Evolutionary conservation across 441 rosid genomes (phyloP), one percentile per base, ranked within the genome.

Genomic region (Brassica hybrid): DNA sequence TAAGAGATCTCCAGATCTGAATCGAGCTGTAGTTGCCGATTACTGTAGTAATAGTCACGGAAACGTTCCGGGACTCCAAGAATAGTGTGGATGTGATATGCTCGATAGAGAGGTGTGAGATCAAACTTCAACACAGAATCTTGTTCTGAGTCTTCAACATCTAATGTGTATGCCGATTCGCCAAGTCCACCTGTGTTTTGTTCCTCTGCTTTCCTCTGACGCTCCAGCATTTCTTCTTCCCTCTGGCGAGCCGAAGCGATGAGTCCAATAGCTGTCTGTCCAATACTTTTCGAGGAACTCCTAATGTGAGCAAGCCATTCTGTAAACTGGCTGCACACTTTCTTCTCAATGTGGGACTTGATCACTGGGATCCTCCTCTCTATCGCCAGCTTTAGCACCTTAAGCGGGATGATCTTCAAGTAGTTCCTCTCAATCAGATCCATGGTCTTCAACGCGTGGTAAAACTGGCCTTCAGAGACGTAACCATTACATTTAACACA

Each of bases 261-360:
- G 76, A 72, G 88, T 43, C 96, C 98, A 56, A 95, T 95, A 43
- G 99, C 99, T n/a, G 89, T 88, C 83, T 95, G 99, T 58, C 99
- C 99, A 63, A 95, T 93, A 84, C 73, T 74, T 79, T 89, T 95
- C 0, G 99, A 88, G 60, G 96, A 95, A 77, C 97, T 88, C 81
- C 99, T 84, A 6, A 91, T 82, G 36, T 89, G 91, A 76, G 87
- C 94, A 10, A 95, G 86, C 99, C 99, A 95, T 80, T 93, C 98
- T 21, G 89, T 95, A 71, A 95, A 89, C 45, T 90, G 94, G 74
- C 91, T 89, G 54, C 85, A 85, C 30, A 93, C 93, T 72, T 86
- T 89, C 85, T 95, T 95, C 90, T 95, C 95, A 7, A 95, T 83
- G 78, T 95, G 90, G n/a, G 80, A 85, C 77, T 89, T 95, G 41